Evolutionary conservation across 441 rosid species (phyloP), one percentile per base, ranked within the genome.

Genomic region (Populus hybrid): DNA sequence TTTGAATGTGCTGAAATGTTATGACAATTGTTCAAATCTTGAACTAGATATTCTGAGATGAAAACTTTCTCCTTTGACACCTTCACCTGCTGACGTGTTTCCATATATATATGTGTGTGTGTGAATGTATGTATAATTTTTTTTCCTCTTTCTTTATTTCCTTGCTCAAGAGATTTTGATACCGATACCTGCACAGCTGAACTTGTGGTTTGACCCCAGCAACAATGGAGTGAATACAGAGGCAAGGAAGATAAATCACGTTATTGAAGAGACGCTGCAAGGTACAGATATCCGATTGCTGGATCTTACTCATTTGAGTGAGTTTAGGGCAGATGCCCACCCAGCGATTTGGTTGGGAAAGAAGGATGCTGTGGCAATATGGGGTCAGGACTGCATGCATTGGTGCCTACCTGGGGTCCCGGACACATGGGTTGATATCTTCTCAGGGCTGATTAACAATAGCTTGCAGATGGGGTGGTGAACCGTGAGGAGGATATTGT

Each of bases 371-470:
- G 97, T 95, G 28, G 92, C 89, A 10, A 81, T 82, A 59, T 95
- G 99, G 99, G 99, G 99, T 71, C 99, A 95, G 83, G 99, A 96
- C 84, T 96, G 99, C 89, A 87, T 95, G 98, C 99, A 96, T 68
- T 96, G 99, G 99, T 96, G 99, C 90, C 87, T 96, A n/a, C 97
- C 99, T 0, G 98, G 98, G 70, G 86, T 96, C 50, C 99, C 99
- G 0, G 99, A 92, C 72, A 94, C 98, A 34, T 94, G 98, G 99
- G 98, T 85, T 8, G 94, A 95, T 86, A 89, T 96, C 53, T 84
- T 92, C 77, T 82, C 93, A 2, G 87, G 91, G 77, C 84, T 91
- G 69, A 85, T 91, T 75, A 79, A 7, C 26, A 72, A 75, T 69
- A 77, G 83, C 72, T 67, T 75, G 7, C 64, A 79, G 83, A 84